Percentiles rank a stretch among this genome's conserved stretches.
Evolutionary conservation across 1,284 basidiomycete species (phyloP).

Genomic region (Violaceomyces palustris): DNA sequence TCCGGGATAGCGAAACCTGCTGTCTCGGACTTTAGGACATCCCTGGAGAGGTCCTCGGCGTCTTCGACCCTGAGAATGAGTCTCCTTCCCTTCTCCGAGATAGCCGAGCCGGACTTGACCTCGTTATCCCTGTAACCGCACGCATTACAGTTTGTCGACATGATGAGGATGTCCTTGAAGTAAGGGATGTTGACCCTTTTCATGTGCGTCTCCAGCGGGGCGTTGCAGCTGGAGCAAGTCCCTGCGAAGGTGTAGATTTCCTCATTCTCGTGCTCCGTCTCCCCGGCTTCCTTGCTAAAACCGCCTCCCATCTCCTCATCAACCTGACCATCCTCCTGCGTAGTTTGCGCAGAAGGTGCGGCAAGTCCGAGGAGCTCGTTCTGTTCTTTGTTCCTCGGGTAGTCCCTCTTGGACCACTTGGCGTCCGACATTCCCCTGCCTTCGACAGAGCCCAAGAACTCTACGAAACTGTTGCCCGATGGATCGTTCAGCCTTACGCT

Average conservation of each 20-base stretch:
- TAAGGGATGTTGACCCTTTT: conserved; percentile 96
- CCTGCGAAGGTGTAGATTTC: conserved; percentile 88
- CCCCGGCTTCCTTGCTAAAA: conserved; percentile 45
- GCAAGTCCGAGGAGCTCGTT: conserved; percentile 74
- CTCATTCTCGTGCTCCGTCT: conserved; percentile 60
- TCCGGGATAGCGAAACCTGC: conserved; percentile 88
- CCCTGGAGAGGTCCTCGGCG: conserved; percentile 84
- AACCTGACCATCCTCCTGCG: conserved; percentile 22
- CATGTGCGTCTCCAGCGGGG: conserved; percentile 80
- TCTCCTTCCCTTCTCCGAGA: conserved; percentile 76
- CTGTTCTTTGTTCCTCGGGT: conserved; percentile 75
- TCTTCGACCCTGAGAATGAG: conserved; percentile 89
- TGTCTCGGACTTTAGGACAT: conserved; percentile 68
- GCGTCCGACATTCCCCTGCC: conserved; percentile 65
- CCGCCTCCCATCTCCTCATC: conserved; percentile 43
- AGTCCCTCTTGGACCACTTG: conserved; percentile 87
- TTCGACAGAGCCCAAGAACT: conserved; percentile 42
- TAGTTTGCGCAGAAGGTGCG: conserved; percentile 47
- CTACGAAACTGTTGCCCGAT: conserved; percentile 79
- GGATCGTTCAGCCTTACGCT: conserved; percentile 88
- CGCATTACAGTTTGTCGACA: conserved; percentile 92
- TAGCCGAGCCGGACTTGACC: conserved; percentile 87
- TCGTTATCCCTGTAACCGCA: conserved; percentile 98
- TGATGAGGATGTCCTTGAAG: conserved; percentile 98
- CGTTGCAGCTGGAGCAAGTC: conserved; percentile 81